Conservation (phyloP, 2,329 filamentous ascomycete genomes). For the Massarina eburnea region DNA sequence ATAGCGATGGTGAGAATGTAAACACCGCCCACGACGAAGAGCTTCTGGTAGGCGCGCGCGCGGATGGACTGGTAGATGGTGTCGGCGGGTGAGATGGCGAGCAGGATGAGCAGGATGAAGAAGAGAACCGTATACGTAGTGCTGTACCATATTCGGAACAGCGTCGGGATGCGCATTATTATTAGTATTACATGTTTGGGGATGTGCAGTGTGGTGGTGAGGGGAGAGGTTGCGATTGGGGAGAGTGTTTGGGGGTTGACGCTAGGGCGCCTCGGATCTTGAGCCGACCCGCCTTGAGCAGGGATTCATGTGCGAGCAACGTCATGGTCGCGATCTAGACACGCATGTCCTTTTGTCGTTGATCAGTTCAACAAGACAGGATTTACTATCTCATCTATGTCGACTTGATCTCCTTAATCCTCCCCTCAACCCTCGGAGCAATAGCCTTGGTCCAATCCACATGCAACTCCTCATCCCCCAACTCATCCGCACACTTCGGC, state of each 20-base stretch:
- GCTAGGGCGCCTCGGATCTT: background rate
- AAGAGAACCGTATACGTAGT: conserved; percentile 76
- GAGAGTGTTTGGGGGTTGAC: background rate
- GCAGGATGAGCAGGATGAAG: conserved; percentile 69
- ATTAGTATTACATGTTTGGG: conserved; percentile 2
- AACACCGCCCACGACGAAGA: conserved; percentile 76
- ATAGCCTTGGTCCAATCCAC: conserved; percentile 80
- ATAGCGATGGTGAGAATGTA: conserved; percentile 74
- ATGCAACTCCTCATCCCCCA: conserved; percentile 61
- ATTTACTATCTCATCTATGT: background rate
- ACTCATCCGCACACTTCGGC: conserved; percentile 54
- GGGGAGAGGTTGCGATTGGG: background rate
- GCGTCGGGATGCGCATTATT: conserved; percentile 43
- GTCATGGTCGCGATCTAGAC: too few relatives aligned
- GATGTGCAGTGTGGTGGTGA: background rate
- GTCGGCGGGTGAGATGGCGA: conserved; percentile 80
- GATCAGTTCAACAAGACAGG: too few relatives aligned
- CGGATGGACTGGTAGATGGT: conserved; percentile 72
- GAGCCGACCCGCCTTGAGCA: background rate
- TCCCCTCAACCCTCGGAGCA: conserved; percentile 73
- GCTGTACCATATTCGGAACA: conserved; percentile 81
- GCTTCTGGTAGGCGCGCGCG: conserved; percentile 71
- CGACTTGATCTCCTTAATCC: conserved; percentile 56
- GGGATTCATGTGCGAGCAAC: background rate
- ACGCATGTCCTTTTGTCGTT: too few relatives aligned